Evolutionary conservation across 2,329 filamentous ascomycete genomes (phyloP).

Genomic region (Daldinia sp.): DNA sequence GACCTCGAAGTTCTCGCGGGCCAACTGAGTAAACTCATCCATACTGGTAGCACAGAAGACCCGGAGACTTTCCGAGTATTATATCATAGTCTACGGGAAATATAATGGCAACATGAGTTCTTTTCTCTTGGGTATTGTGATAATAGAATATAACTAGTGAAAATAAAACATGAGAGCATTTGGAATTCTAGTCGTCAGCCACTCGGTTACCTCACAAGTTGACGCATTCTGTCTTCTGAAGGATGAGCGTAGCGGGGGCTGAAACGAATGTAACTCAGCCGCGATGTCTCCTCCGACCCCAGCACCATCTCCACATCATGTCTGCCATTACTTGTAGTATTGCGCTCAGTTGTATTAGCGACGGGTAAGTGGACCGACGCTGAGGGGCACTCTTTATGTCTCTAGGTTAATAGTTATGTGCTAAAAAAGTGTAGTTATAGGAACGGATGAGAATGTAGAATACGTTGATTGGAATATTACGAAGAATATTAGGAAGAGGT

Average conservation of each 20-base stretch:
- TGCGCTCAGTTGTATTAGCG: background rate
- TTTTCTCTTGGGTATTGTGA: background rate
- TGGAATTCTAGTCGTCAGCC: background rate
- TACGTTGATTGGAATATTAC: background rate
- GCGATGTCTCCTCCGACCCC: background rate
- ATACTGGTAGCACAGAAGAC: slow-evolving; percentile 14
- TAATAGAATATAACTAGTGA: background rate
- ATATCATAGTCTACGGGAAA: background rate
- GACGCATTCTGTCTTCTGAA: slow-evolving; percentile 2
- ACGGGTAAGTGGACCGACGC: background rate
- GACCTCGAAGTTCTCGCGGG: slow-evolving; percentile 34
- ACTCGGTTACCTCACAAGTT: background rate
- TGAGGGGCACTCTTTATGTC: background rate
- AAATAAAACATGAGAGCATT: background rate
- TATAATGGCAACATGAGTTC: background rate
- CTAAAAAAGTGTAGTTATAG: background rate
- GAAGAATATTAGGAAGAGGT: background rate
- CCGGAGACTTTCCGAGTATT: slow-evolving; percentile 11
- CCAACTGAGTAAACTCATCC: slow-evolving; percentile 36
- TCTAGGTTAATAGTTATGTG: background rate
- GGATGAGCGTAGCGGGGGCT: slow-evolving; percentile 19
- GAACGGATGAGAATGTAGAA: background rate
- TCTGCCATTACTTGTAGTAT: background rate
- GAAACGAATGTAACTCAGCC: slow-evolving; percentile 14
- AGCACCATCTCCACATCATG: background rate